Evolutionary conservation across 208 protist genomes (phyloP), one percentile per base, ranked within the genome.

Genomic region (Wallacemonas sp.): DNA sequence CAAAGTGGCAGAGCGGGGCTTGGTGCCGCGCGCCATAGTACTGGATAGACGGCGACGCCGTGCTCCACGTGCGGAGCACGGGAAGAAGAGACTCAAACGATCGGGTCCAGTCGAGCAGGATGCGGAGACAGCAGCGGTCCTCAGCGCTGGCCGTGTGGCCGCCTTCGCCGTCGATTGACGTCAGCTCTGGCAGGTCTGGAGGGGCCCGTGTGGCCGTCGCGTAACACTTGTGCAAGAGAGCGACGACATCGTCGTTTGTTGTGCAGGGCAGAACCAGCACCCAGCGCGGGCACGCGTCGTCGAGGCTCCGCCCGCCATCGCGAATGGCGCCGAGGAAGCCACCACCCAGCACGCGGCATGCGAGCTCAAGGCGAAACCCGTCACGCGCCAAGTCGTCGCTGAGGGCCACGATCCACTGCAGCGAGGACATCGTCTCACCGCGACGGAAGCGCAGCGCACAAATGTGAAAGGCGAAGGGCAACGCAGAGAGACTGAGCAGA

Each of bases 61-160:
- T 19, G 49, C 69, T 48, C 72, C 72, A 77, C 26, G 58, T 46
- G 21, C 46, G 43, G 23, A 77, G 34, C 24, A 56, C 47, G 2
- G 72, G 72, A 29, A 77, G 52, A 29, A 77, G 38, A 3, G 16
- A 2, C 23, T 77, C 65, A 57, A 77, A 77, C 0, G 65, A 44
- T 56, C 49, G 65, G 3, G 72, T 56, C 69, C 69, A 77, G 70
- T 77, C 72, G 61, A 77, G 65, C 21, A 77, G 60, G 39, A 68
- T 72, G 39, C 65, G 72, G 36, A 77, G 47, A 17, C 48, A 57
- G 29, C 36, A 67, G 9, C 60, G 52, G 23, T 58, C 52, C 6
- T 39, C 19, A 4, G 6, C 29, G 30, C 9, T 29, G 32, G 11
- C 27, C n/a, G 32, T 24, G 32, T 14, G 9, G 6, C 21, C 52